phyloP scores from a whole-genome alignment of 306 rosid genomes.

The Bauhinia variegata region DNA sequence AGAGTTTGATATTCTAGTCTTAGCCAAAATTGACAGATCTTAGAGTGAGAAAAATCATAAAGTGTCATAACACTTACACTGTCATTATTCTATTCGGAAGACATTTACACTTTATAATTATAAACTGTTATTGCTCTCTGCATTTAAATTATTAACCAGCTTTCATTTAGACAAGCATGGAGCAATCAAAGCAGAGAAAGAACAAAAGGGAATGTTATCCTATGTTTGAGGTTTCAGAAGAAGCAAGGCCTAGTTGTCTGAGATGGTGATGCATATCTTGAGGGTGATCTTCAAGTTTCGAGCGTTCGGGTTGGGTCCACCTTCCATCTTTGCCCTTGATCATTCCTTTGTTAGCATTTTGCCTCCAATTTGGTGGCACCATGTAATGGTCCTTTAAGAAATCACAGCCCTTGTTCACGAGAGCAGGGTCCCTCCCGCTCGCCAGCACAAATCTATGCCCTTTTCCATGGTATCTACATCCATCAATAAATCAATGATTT shows the following conservation, averaged over 20 bases:
- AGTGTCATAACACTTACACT: too few species aligned
- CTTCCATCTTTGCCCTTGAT: slow-evolving; percentile 68
- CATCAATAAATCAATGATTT: slow-evolving; percentile 2
- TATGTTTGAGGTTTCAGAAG: neutral
- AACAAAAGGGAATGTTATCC: too few species aligned
- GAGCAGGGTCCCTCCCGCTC: slow-evolving; percentile 81
- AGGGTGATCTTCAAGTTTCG: slow-evolving; percentile 64
- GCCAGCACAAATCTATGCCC: slow-evolving; percentile 70
- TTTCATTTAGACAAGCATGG: too few species aligned
- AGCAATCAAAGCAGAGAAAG: too few species aligned
- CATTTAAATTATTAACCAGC: too few species aligned
- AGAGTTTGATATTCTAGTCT: too few species aligned
- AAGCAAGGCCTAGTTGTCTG: slow-evolving; percentile 46
- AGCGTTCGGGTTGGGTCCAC: slow-evolving; percentile 80
- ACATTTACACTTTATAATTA: too few species aligned
- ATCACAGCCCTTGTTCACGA: slow-evolving; percentile 82
- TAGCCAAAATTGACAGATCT: too few species aligned
- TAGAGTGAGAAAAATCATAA: too few species aligned
- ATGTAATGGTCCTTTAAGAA: slow-evolving; percentile 76
- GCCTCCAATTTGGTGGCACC: slow-evolving; percentile 87
- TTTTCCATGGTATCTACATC: slow-evolving; percentile 78
- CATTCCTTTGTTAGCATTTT: slow-evolving; percentile 86
- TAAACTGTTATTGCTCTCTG: too few species aligned
- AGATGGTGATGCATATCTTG: slow-evolving; percentile 59
- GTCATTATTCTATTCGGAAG: too few species aligned